Evolutionary conservation across 495 filamentous ascomycete species (phyloP).

Genomic region (Amorphotheca resinae): DNA sequence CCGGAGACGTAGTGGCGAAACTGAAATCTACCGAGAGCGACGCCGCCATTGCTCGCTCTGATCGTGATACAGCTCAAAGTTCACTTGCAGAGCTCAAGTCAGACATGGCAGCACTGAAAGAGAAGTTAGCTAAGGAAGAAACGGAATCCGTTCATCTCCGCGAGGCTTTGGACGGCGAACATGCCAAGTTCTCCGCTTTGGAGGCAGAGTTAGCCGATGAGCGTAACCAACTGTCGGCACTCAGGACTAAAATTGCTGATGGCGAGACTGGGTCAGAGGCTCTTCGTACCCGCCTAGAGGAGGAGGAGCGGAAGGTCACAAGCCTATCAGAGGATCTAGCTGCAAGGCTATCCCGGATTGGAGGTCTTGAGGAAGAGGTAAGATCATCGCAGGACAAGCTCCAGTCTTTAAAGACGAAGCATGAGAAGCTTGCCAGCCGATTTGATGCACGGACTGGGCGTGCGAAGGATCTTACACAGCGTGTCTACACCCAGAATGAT

Average conservation of each 20-base stretch:
- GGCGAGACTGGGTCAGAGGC: slow-evolving; percentile 72
- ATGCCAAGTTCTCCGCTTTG: slow-evolving; percentile 42
- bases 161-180: slow-evolving; percentile 43
- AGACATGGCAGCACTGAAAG: slow-evolving; percentile 31
- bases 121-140: slow-evolving; percentile 36
- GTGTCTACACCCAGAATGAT: slow-evolving; percentile 66
- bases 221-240: slow-evolving; percentile 46
- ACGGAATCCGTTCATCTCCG: slow-evolving; percentile 27
- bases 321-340: slow-evolving; percentile 51
- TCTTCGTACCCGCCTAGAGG: slow-evolving; percentile 54
- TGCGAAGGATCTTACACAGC: slow-evolving; percentile 70
- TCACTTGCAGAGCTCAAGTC: slow-evolving; percentile 25
- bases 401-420: slow-evolving; percentile 34
- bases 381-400: slow-evolving; percentile 45
- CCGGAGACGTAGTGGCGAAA: slow-evolving; percentile 38
- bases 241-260: slow-evolving; percentile 57
- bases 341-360: slow-evolving; percentile 50
- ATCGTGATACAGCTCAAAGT: slow-evolving; percentile 30
- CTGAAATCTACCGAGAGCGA: slow-evolving; percentile 32
- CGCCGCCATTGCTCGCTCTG: slow-evolving; percentile 29
- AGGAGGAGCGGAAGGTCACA: slow-evolving; percentile 52
- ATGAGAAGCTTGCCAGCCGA: slow-evolving; percentile 35
- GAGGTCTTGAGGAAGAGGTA: slow-evolving; percentile 54
- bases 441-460: slow-evolving; percentile 52
- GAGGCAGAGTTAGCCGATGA: slow-evolving; percentile 54